Base-by-base conservation (phyloP, 306 rosid species). In the Vigna mungo region DNA sequence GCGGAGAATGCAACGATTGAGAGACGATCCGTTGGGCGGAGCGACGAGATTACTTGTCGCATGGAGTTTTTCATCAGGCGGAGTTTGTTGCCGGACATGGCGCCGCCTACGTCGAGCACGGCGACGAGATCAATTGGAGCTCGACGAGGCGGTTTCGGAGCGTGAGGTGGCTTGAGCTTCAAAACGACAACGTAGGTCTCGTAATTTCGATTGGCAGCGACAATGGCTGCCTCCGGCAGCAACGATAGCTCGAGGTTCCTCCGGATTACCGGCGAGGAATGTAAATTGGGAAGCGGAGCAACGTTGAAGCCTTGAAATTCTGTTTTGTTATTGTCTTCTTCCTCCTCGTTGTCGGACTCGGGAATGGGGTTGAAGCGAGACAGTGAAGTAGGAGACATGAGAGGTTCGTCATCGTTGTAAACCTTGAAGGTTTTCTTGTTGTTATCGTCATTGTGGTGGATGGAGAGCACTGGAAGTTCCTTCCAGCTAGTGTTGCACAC, bases 331-430 rank as follows among this genome's bases (percentile, higher is more conserved):
- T 81, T 67, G 4, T 32, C 80, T 15, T 84, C 37, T 10, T 74
- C 90, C 0, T 78, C 86, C 70, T 94, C 98, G 78, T 89, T 83
- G 71, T 95, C 97, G 3, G 97, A 89, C 81, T 96, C 99, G 0
- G 97, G 99, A 27, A 96, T 96, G 1, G 99, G 93, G 67, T 89
- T 91, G 90, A 92, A 96, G 6, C 92, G 82, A 2, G 89, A 87
- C 1, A 87, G 87, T 15, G 89, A 86, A 8, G 90, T 81, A 0
- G 94, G 94, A 44, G 97, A 92, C 84, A 82, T 76, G 39, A 96
- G 84, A 2, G 98, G 92, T 75, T 96, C 99, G 58, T 96, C 99
- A 30, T 96, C 99, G 83, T 92, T 81, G 80, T 96, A 96, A 2
- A 95, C 84, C 43, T 90, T 84, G 39, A 89, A 67, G 1, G 71